Evolutionary conservation across 257 asterid genomes (phyloP).

Genomic region (Verbena officinalis): DNA sequence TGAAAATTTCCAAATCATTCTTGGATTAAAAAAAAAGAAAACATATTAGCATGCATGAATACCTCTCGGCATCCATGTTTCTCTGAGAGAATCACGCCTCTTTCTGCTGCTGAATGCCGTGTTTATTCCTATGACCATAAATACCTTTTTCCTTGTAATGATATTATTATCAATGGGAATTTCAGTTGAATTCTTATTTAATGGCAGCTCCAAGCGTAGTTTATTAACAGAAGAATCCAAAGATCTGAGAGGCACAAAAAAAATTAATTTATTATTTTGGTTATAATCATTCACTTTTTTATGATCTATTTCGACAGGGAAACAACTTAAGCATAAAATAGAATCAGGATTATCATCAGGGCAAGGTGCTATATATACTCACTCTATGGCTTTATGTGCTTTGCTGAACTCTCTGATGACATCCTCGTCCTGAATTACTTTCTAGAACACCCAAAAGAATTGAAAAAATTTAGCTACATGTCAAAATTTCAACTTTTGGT

Average conservation of each 20-base stretch:
- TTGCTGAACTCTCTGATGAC: conserved; percentile 50
- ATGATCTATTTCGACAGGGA: background rate
- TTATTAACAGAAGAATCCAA: conserved; percentile 56
- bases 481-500: background rate
- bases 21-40: background rate
- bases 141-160: conserved; percentile 42
- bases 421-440: conserved; percentile 45
- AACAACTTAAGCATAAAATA: background rate
- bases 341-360: background rate
- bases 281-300: background rate
- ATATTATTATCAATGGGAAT: background rate
- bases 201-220: conserved; percentile 58
- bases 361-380: conserved; percentile 31
- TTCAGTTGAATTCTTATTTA: conserved; percentile 36
- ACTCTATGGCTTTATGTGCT: conserved; percentile 62
- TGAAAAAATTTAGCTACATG: background rate
- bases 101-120: conserved; percentile 83
- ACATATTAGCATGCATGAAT: background rate
- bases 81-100: conserved; percentile 85
- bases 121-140: conserved; percentile 77
- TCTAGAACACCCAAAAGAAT: conserved; percentile 25
- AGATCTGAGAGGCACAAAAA: conserved; percentile 36
- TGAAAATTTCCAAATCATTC: background rate
- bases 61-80: conserved; percentile 96
- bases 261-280: background rate